phyloP scores from a whole-genome alignment of 2,329 filamentous ascomycete species.

The Tolypocladium tundrense region DNA sequence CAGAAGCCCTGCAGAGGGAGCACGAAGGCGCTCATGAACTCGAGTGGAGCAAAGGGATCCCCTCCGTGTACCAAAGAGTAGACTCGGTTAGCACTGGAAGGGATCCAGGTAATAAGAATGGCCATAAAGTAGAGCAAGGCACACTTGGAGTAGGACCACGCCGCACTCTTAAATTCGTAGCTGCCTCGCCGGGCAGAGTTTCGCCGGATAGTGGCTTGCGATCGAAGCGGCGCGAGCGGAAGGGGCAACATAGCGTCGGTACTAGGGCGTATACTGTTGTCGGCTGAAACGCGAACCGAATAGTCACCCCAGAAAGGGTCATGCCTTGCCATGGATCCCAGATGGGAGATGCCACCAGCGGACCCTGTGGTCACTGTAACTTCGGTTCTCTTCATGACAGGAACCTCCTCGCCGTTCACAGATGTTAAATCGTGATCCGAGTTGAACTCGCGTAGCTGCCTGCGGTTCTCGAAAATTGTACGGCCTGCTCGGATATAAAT shows the following conservation, averaged over 20 bases:
- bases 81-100: constrained; percentile 60
- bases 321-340: not conserved
- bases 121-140: constrained; percentile 56
- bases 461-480: constrained; percentile 52
- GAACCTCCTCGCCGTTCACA: not conserved
- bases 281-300: not conserved
- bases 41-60: constrained; percentile 26
- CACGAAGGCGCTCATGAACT: constrained; percentile 58
- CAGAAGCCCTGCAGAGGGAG: constrained; percentile 69
- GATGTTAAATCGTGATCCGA: not conserved
- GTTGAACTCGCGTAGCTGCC: constrained; percentile 33
- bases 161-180: constrained; percentile 43
- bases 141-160: constrained; percentile 55
- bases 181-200: constrained; percentile 11
- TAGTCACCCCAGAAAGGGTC: not conserved
- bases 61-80: constrained; percentile 47
- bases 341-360: not conserved
- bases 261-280: not conserved
- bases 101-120: constrained; percentile 59
- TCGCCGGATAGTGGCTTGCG: not conserved
- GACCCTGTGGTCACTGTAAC: not conserved
- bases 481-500: constrained; percentile 39
- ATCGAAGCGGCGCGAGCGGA: not conserved
- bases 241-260: not conserved
- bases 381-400: not conserved